Base-by-base conservation (phyloP, 2,329 filamentous ascomycete genomes). In the Claviceps africana region DNA sequence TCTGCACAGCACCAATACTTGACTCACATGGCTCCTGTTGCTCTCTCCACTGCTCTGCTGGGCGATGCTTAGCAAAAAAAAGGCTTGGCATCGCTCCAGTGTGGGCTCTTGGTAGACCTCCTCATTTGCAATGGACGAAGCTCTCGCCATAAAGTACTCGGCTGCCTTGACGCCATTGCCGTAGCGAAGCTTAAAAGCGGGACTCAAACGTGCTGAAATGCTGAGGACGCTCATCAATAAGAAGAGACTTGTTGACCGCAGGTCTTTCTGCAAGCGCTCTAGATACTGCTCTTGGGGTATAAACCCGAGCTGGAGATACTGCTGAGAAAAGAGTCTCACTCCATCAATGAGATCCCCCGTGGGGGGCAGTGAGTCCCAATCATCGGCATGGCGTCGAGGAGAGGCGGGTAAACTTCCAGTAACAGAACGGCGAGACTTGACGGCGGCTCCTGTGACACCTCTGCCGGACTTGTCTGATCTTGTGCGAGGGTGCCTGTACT, bases 251-350 rank as follows among this genome's bases (percentile, higher is more conserved):
- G 77, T 66, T n/a, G 72, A 72, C 15, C 66, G 67, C 30, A 69
- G 67, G 51, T 77, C 69, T 4, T 68, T 68, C 40, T 65, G 67
- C n/a, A 81, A 65, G 7, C 68, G 67, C 25, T 70, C 64, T 1
- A 70, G 66, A 50, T 80, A 79, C 49, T 70, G 64, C 25, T 73
- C 66, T 62, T 77, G 79, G 5, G 73, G 74, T 35, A 81, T 75
- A 58, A 81, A 81, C 25, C 78, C 75, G 7, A 81, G 71, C 61
- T 81, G 78, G 56, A 80, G 79, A 59, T 78, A 81, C 57, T 78
- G 70, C 7, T 65, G 65, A 1, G 72, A 78, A 57, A 81, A 79
- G 43, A 69, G 71, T 53, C 74, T 66, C 54, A 79, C 71, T 6
- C 70, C 75, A 48, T 79, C 75, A 25, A 79, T 65, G 50, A 79